Evolutionary conservation across 768 basidiomycete species (phyloP).

Genomic region (Boletus vinaceobasis): DNA sequence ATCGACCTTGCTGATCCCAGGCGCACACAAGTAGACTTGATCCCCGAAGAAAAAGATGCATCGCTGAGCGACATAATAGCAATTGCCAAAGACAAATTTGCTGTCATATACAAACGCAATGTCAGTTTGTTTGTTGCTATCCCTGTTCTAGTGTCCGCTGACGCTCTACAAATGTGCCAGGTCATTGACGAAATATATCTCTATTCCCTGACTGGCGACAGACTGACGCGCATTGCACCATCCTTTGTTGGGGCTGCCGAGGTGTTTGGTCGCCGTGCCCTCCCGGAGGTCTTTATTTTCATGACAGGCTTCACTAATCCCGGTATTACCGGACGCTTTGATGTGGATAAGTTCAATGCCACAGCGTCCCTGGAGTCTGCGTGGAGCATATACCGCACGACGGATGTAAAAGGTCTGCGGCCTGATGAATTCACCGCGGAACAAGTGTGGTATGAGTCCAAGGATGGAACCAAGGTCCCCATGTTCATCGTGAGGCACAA

Average conservation of each 20-base stretch:
- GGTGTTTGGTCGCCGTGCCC: conserved; percentile 48
- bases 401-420: conserved; percentile 56
- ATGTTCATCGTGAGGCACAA: conserved; percentile 85
- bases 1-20: conserved; percentile 54
- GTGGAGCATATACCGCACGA: conserved; percentile 58
- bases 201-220: conserved; percentile 53
- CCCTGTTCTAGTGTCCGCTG: not conserved
- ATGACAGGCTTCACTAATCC: conserved; percentile 72
- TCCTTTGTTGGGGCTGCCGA: conserved; percentile 67
- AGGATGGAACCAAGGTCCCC: conserved; percentile 77
- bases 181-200: conserved; percentile 81
- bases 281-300: conserved; percentile 60
- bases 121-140: conserved; percentile 37
- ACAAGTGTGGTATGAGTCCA: conserved; percentile 79
- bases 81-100: conserved; percentile 55
- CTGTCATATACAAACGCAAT: conserved; percentile 66
- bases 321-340: conserved; percentile 59
- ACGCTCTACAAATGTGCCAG: conserved; percentile 24
- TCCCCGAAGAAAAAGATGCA: conserved; percentile 66
- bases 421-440: conserved; percentile 65
- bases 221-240: conserved; percentile 52
- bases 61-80: conserved; percentile 48
- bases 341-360: conserved; percentile 40
- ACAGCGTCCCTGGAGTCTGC: conserved; percentile 39
- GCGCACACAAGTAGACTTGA: conserved; percentile 52